These are phyloP conservation scores for Leccinum aurantiacum DNA, from an alignment of 768 basidiomycete genomes.

Conservation along the genomic window DNA sequence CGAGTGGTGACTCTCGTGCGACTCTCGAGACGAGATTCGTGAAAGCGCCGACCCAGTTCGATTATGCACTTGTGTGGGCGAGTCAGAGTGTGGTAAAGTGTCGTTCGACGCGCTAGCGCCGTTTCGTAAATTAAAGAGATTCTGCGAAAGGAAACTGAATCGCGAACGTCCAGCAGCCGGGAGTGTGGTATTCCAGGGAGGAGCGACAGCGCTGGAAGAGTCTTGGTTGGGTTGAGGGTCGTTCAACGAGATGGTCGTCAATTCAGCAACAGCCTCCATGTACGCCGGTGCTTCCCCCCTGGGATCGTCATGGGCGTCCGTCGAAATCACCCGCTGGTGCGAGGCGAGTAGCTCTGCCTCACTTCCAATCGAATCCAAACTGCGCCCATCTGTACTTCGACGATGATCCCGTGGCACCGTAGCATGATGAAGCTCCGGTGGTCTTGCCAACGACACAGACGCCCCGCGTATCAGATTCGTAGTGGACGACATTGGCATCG, in stretches of 20 bases:
- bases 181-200: background rate
- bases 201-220: background rate
- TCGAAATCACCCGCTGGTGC: constrained; percentile 17
- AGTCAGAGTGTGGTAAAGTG: constrained; percentile 16
- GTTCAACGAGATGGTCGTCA: constrained; percentile 15
- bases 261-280: constrained; percentile 41
- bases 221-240: constrained; percentile 21
- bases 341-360: constrained; percentile 20
- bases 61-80: constrained; percentile 9
- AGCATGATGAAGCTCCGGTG: constrained; percentile 11
- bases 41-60: constrained; percentile 24
- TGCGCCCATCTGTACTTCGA: constrained; percentile 20
- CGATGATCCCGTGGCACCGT: constrained; percentile 2
- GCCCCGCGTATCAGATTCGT: constrained; percentile 20
- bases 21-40: constrained; percentile 24
- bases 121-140: constrained; percentile 37
- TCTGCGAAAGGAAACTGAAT: constrained; percentile 45
- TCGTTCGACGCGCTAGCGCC: constrained; percentile 1
- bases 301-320: constrained; percentile 32
- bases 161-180: constrained; percentile 37
- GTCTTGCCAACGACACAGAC: constrained; percentile 12
- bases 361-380: constrained; percentile 24
- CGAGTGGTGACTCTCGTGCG: constrained; percentile 18
- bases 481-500: constrained; percentile 21
- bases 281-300: constrained; percentile 71